Base-by-base conservation (phyloP, 306 rosid species). In the Sicyos baderoa region DNA sequence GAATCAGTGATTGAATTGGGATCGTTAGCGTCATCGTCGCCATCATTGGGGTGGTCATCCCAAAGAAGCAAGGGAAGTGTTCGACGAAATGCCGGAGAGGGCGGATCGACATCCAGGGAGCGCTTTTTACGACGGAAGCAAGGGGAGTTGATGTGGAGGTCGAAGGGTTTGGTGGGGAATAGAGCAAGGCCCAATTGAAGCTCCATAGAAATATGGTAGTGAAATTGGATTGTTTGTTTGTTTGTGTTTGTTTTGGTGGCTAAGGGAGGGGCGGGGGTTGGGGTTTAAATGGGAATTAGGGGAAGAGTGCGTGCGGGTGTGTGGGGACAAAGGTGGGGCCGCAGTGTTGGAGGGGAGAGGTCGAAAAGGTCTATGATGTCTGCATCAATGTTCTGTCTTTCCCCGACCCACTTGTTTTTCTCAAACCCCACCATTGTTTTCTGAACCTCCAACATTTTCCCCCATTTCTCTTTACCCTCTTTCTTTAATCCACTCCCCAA, bases 101-200 rank as follows among this genome's bases (percentile, higher is more conserved):
- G n/a, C n/a, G n/a, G 42, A 8, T 64, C 42, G 16, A 32, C 6
- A 29, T 42, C 16, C 23, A 76, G 82, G 23, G 68, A 70, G 0
- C 86, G 96, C 76, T 87, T 86, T 5, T 68, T 78, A 73, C 25
- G 45, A n/a, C 5, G 12, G 13, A 61, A 4, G 0, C 3, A 60
- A 35, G 22, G 49, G 53, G 71, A 49, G 50, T 77, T 76, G 11
- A 40, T 1, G 54, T 78, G 77, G 14, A 73, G 44, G 62, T 84
- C 72, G 50, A 82, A 73, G 13, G 77, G 73, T 16, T 45, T 40
- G 59, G 77, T 48, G 54, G 91, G 77, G 72, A 35, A n/a, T 1
- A 82, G 95, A 78, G 88, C 75, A n/a, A 89, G 93, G 61, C 86
- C 82, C 3, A 88, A 74, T 14, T 89, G 94, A 75, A 93, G 97